Evolutionary conservation across 257 asterid species (phyloP).

Genomic region (Petunia axillaris): DNA sequence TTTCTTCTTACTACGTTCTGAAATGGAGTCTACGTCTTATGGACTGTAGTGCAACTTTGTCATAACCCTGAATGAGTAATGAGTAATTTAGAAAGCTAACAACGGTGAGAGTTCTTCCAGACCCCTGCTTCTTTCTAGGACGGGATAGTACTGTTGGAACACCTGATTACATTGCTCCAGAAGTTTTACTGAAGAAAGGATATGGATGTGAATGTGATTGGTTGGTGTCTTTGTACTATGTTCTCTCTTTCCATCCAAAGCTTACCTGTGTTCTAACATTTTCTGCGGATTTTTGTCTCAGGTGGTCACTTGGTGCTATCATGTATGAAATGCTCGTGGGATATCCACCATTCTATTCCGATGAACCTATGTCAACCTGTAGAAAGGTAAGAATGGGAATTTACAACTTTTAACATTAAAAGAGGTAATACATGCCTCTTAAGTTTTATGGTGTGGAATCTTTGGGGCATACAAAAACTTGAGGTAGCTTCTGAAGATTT

Average conservation of each 20-base stretch:
- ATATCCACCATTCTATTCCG: constrained; percentile 96
- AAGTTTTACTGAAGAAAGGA: constrained; percentile 92
- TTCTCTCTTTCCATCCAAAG: constrained; percentile 28
- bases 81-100: neutral
- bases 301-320: constrained; percentile 99
- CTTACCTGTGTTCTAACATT: constrained; percentile 25
- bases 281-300: constrained; percentile 30
- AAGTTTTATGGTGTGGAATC: neutral
- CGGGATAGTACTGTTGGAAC: constrained; percentile 72
- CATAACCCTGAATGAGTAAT: neutral
- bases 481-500: too few relatives aligned
- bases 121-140: constrained; percentile 6
- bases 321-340: constrained; percentile 99
- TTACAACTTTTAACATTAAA: too few relatives aligned
- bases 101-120: neutral
- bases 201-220: constrained; percentile 99
- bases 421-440: neutral
- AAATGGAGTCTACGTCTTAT: neutral
- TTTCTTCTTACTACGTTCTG: neutral
- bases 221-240: constrained; percentile 44
- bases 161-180: constrained; percentile 98
- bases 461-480: too few relatives aligned
- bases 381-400: constrained; percentile 62
- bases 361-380: constrained; percentile 96
- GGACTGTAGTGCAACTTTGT: neutral